Evolutionary conservation across 2,329 filamentous ascomycete genomes (phyloP), one percentile per base, ranked within the genome.

Genomic region (Fusarium nygamai): DNA sequence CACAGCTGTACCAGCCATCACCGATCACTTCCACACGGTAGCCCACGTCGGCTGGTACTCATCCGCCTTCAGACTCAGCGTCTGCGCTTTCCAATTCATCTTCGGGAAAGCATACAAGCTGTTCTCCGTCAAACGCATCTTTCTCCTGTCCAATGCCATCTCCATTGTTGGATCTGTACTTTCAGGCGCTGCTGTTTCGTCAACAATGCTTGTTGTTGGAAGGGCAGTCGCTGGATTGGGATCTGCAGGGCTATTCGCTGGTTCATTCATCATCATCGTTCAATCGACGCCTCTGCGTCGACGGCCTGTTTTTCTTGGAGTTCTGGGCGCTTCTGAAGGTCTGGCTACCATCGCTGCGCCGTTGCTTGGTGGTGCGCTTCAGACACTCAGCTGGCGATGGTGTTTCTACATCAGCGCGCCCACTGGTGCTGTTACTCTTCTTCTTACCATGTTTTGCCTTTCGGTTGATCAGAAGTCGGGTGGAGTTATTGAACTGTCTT

Each of bases 151-250:
- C 1, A 77, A 87, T 2, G 47, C 76, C 1, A 76, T 85, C 8
- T 87, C 87, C n/a, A 83, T 86, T 44, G 56, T 82, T 0, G 86
- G 87, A 1, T 85, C 83, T 2, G 57, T 87, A 1, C 78, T 88
- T 8, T 88, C 86, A 47, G 87, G 71, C 67, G 19, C 82, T 72
- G 84, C 86, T 0, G 79, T 73, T 0, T 83, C 77, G 20, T 84
- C 83, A 0, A 76, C 78, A 0, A 83, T 84, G 79, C 82, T 88
- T 43, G 87, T 88, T 39, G 69, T 84, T 6, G 86, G 86, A 0
- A 79, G 86, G 14, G 86, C 85, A 0, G 77, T 87, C 2, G 83
- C 86, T 1, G 86, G 86, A 0, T 69, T 82, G 0, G 86, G 86
- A 0, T 82, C 81, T 6, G 82, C 85, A 10, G 86, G 82, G 0